Conservation (phyloP, 768 basidiomycete species). For the Gymnopilus dilepis region DNA sequence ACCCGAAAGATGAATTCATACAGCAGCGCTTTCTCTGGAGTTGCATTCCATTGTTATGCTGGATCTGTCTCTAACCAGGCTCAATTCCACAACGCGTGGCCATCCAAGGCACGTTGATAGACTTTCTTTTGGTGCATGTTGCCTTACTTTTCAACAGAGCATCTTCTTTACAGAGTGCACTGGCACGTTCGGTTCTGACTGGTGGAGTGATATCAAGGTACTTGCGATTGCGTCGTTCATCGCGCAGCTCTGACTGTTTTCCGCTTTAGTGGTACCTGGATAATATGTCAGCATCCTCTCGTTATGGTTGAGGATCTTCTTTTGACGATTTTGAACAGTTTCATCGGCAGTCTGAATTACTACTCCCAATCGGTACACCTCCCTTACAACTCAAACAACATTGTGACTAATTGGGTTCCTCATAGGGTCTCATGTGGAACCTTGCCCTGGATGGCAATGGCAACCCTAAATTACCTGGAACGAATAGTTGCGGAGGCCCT, state of each 20-base stretch:
- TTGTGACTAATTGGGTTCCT: constrained; percentile 28
- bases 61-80: constrained; percentile 60
- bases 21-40: constrained; percentile 61
- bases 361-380: constrained; percentile 47
- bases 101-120: constrained; percentile 51
- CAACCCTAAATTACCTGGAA: constrained; percentile 67
- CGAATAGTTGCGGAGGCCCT: constrained; percentile 60
- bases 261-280: constrained; percentile 66
- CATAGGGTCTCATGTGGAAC: constrained; percentile 74
- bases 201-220: constrained; percentile 85
- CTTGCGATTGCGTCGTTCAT: neutral
- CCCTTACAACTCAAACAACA: constrained; percentile 24
- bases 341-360: constrained; percentile 37
- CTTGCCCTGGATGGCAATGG: constrained; percentile 68
- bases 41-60: constrained; percentile 75
- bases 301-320: too few species aligned
- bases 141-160: constrained; percentile 33
- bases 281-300: constrained; percentile 51
- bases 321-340: constrained; percentile 21
- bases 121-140: constrained; percentile 26
- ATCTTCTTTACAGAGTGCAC: constrained; percentile 67
- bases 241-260: neutral
- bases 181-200: constrained; percentile 69
- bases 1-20: constrained; percentile 57
- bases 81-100: constrained; percentile 58